Conservation (phyloP, 805 yeast species). For the Ogataea nonfermentans region DNA sequence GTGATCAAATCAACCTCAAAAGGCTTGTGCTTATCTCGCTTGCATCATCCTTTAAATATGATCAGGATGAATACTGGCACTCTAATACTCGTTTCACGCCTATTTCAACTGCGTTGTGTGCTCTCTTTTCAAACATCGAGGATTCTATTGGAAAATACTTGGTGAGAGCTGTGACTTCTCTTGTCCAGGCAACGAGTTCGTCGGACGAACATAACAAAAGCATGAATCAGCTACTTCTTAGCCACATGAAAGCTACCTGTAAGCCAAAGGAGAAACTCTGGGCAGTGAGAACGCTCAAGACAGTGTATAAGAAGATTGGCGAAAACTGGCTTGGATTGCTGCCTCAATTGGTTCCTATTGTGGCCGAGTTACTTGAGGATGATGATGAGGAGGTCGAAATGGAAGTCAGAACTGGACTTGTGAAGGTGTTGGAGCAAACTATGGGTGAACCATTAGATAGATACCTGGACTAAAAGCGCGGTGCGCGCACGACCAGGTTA, state of each 20-base stretch:
- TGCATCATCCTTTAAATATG: constrained; percentile 79
- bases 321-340: constrained; percentile 89
- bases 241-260: constrained; percentile 66
- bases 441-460: constrained; percentile 93
- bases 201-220: constrained; percentile 69
- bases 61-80: constrained; percentile 94
- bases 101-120: constrained; percentile 58
- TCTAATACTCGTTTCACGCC: constrained; percentile 79
- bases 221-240: constrained; percentile 60
- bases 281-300: constrained; percentile 77
- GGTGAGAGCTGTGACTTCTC: constrained; percentile 74
- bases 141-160: constrained; percentile 74
- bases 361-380: constrained; percentile 93
- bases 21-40: constrained; percentile 73
- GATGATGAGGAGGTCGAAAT: constrained; percentile 91
- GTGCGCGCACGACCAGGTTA: constrained; percentile 4
- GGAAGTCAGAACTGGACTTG: constrained; percentile 88
- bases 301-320: constrained; percentile 85
- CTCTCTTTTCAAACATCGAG: constrained; percentile 68
- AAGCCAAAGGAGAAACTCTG: constrained; percentile 63
- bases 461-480: constrained; percentile 45
- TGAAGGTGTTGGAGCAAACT: constrained; percentile 86
- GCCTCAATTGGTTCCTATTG: constrained; percentile 93
- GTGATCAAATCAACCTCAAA: constrained; percentile 54
- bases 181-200: constrained; percentile 64